These are phyloP conservation scores for Auricularia sp. DNA, from an alignment of 768 basidiomycete genomes.

Conservation along the genomic window DNA sequence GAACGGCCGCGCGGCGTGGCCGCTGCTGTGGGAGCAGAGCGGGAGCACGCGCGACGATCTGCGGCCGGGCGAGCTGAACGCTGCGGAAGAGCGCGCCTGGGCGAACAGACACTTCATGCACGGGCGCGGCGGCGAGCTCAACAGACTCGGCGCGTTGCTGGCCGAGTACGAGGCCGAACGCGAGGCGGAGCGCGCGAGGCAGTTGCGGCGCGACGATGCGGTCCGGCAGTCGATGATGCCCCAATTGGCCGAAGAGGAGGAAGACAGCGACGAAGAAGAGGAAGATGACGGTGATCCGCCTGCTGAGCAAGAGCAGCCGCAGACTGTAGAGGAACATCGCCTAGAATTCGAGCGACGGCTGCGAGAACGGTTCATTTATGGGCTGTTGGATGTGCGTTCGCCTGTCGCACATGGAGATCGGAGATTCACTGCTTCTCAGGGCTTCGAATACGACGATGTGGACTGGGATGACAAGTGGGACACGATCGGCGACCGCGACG, in stretches of 20 bases:
- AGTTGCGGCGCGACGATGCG: slow-evolving; percentile 33
- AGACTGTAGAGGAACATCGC: slow-evolving; percentile 40
- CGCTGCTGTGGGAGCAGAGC: slow-evolving; percentile 46
- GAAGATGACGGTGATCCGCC: not conserved
- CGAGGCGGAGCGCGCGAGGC: slow-evolving; percentile 50
- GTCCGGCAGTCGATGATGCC: slow-evolving; percentile 36
- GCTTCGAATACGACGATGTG: slow-evolving; percentile 56
- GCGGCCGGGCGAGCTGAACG: slow-evolving; percentile 36
- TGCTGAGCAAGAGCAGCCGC: slow-evolving; percentile 18
- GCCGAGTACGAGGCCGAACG: slow-evolving; percentile 72
- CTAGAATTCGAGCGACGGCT: slow-evolving; percentile 48
- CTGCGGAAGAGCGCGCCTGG: slow-evolving; percentile 62
- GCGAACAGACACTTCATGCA: slow-evolving; percentile 49
- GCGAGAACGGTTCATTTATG: slow-evolving; percentile 67
- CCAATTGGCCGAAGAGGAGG: slow-evolving; percentile 58
- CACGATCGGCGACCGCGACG: slow-evolving; percentile 45
- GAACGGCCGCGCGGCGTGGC: slow-evolving; percentile 50
- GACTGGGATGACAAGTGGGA: slow-evolving; percentile 73
- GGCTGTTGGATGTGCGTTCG: slow-evolving; percentile 53
- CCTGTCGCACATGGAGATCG: not conserved
- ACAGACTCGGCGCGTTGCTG: slow-evolving; percentile 38
- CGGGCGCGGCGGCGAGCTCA: slow-evolving; percentile 59
- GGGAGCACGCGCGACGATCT: slow-evolving; percentile 20
- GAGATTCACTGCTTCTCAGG: slow-evolving; percentile 27
- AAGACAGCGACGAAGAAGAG: slow-evolving; percentile 33